Conservation (phyloP, 345 rosid species). For the Salix suchowensis region DNA sequence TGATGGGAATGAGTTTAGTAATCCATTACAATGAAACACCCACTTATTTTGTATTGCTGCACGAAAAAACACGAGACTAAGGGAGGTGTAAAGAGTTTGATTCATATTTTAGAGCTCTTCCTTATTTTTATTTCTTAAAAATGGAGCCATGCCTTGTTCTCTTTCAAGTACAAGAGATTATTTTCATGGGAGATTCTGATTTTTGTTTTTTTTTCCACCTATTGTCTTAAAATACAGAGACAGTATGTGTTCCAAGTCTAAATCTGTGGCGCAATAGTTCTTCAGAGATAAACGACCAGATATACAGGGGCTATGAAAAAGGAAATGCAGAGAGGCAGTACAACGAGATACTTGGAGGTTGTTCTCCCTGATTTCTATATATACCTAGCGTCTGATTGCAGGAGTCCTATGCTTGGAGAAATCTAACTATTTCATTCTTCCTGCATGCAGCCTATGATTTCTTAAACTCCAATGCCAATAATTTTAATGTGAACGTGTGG, state of each 20-base stretch:
- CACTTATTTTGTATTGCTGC: too few species aligned
- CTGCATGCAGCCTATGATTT: conserved; percentile 66
- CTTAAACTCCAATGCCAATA: conserved; percentile 51
- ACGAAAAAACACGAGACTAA: too few species aligned
- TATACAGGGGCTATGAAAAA: conserved; percentile 62
- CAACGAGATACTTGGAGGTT: conserved; percentile 81
- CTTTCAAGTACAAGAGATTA: not conserved
- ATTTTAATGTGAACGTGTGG: conserved; percentile 68
- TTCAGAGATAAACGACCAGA: conserved; percentile 57
- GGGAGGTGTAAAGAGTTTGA: too few species aligned
- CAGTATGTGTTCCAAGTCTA: conserved; percentile 55
- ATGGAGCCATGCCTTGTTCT: not conserved
- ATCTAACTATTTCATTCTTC: conserved; percentile 16
- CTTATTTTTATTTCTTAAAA: not conserved
- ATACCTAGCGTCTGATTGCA: not conserved
- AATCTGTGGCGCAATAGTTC: conserved; percentile 66
- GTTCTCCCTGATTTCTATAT: conserved; percentile 10
- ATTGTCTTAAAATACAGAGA: conserved; percentile 32
- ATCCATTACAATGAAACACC: too few species aligned
- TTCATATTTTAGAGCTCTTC: too few species aligned
- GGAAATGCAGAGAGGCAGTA: conserved; percentile 59
- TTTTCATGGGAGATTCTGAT: not conserved
- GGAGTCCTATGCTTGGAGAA: not conserved
- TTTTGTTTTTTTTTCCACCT: not conserved
- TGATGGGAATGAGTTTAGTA: too few species aligned